A percentile compares a stretch with the other conserved stretches of the same genome.
Evolutionary conservation across 306 rosid species (phyloP).

Genomic region (Herpetospermum pedunculosum): DNA sequence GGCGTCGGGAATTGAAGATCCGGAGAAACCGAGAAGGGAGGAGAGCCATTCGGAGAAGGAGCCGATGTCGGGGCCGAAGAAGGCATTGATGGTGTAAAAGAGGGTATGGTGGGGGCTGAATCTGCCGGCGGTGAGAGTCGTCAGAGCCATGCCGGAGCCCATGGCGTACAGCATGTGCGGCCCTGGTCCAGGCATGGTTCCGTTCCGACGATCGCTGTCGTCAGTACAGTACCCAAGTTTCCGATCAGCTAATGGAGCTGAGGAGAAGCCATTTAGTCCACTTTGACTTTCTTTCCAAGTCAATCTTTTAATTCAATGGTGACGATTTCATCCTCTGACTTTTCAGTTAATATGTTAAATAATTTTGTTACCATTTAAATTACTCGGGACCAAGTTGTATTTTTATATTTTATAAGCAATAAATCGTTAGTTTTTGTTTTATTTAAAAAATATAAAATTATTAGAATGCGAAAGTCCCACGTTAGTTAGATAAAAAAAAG

Average conservation of each 20-base stretch:
- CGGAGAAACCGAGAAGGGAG: slow-evolving; percentile 27
- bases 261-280: background rate
- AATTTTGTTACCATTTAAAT: too few species aligned
- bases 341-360: too few species aligned
- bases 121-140: slow-evolving; percentile 35
- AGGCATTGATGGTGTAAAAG: slow-evolving; percentile 55
- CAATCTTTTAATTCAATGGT: too few species aligned
- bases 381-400: too few species aligned
- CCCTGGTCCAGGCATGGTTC: slow-evolving; percentile 82
- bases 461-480: too few species aligned
- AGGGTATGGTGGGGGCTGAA: slow-evolving; percentile 76
- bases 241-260: background rate
- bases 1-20: slow-evolving; percentile 32
- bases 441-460: too few species aligned
- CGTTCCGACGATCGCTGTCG: background rate
- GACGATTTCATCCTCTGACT: too few species aligned
- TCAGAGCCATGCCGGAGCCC: slow-evolving; percentile 55
- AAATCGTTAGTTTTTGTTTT: too few species aligned
- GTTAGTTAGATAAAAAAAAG: too few species aligned
- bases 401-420: too few species aligned
- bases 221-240: background rate
- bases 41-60: slow-evolving; percentile 77
- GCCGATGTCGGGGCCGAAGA: slow-evolving; percentile 91
- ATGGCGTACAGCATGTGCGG: slow-evolving; percentile 84
- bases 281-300: too few species aligned